These are phyloP conservation scores for Liquidambar formosana DNA, from an alignment of 164 flowering plant genomes.

Conservation along the genomic window DNA sequence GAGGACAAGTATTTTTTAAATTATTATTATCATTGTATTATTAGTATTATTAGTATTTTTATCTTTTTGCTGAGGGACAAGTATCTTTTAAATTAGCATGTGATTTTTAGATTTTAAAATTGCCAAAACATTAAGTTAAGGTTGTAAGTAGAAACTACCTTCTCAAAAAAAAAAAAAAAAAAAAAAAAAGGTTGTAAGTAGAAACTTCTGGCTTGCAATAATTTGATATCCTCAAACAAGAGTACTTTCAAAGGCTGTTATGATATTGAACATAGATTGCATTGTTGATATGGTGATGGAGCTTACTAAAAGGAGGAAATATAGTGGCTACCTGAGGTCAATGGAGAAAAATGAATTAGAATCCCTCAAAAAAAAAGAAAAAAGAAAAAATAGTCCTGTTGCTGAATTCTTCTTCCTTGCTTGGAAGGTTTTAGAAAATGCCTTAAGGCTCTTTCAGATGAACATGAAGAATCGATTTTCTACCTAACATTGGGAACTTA, in stretches of 20 bases:
- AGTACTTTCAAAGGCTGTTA: not conserved
- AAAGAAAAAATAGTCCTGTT: not conserved
- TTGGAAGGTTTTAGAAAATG: not conserved
- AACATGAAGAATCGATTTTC: not conserved
- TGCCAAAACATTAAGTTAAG: not conserved
- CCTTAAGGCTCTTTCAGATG: not conserved
- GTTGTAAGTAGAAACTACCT: not conserved
- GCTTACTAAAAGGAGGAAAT: not conserved
- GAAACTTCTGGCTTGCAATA: slow-evolving; percentile 5
- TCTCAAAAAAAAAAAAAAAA: no score
- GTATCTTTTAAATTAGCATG: not conserved
- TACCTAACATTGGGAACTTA: not conserved
- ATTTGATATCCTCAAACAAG: not conserved
- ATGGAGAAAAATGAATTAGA: not conserved
- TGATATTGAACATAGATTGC: not conserved
- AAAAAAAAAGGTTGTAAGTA: not conserved
- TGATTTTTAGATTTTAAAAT: not conserved
- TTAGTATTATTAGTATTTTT: no score
- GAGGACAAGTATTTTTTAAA: not conserved
- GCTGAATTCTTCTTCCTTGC: not conserved
- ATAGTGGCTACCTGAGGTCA: not conserved
- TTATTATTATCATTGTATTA: no score
- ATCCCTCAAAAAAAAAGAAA: not conserved
- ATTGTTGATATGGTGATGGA: not conserved
- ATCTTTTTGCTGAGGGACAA: not conserved